Evolutionary conservation across 768 basidiomycete genomes (phyloP).

Genomic region (Calocybe indica): DNA sequence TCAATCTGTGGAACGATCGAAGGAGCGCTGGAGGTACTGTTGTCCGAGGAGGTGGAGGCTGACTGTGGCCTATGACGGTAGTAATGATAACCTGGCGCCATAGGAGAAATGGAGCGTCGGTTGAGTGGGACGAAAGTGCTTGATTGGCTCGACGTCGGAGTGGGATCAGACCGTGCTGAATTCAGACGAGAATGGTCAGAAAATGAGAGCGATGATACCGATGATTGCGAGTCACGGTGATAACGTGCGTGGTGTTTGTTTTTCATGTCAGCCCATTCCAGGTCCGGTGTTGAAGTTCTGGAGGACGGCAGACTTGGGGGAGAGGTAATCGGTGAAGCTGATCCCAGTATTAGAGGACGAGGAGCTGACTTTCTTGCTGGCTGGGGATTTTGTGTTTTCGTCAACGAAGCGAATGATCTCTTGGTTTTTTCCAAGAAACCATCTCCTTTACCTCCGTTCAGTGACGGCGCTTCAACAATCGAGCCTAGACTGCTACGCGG

Average conservation of each 20-base stretch:
- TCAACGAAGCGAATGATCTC: conserved; percentile 37
- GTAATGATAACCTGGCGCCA: conserved; percentile 50
- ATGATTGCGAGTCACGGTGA: conserved; percentile 55
- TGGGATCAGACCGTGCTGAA: conserved; percentile 42
- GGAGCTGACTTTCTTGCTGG: conserved; percentile 47
- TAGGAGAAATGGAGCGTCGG: conserved; percentile 64
- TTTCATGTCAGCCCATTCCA: conserved; percentile 46
- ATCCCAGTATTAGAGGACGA: conserved; percentile 51
- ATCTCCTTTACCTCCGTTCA: conserved; percentile 16
- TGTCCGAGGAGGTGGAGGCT: conserved; percentile 20
- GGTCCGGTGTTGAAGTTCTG: no score
- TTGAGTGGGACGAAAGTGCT: conserved; percentile 63
- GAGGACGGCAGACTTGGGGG: no score
- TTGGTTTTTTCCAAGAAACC: conserved; percentile 31
- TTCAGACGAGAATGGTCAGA: conserved; percentile 39
- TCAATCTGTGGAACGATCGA: conserved; percentile 11
- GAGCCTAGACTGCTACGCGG: conserved; percentile 44
- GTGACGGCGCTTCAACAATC: no score
- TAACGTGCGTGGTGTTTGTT: conserved; percentile 30
- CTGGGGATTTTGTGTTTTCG: conserved; percentile 26
- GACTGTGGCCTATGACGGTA: conserved; percentile 30
- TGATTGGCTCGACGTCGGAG: conserved; percentile 42
- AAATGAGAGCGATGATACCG: conserved; percentile 57
- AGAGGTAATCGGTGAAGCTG: no score
- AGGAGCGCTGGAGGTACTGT: conserved; percentile 25